phyloP scores from a whole-genome alignment of 1,284 basidiomycete species.

The Cystobasidium pallidum region DNA sequence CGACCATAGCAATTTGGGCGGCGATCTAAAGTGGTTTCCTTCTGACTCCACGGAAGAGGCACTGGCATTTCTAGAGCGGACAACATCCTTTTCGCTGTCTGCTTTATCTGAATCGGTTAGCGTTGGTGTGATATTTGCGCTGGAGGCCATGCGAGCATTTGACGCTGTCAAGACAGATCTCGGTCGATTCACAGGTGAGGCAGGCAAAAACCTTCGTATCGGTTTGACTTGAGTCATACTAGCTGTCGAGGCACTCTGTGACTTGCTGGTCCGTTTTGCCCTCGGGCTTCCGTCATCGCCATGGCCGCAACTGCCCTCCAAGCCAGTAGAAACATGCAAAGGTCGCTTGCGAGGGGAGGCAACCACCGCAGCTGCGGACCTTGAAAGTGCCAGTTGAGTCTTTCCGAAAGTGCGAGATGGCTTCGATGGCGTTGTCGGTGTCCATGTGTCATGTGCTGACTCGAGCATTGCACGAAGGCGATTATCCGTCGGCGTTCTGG shows the following conservation, averaged over 20 bases:
- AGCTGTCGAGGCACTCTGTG: constrained; percentile 1
- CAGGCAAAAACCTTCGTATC: background rate
- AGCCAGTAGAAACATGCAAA: background rate
- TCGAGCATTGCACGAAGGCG: constrained; percentile 40
- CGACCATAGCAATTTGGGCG: constrained; percentile 8
- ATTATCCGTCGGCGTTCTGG: constrained; percentile 19
- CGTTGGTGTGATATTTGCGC: background rate
- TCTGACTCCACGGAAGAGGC: background rate
- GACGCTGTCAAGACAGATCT: background rate
- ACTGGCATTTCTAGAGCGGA: background rate
- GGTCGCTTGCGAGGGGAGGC: constrained; percentile 34
- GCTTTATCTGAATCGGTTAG: background rate
- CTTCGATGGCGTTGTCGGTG: constrained; percentile 36
- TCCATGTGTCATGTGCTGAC: constrained; percentile 37
- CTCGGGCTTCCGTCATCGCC: constrained; percentile 7
- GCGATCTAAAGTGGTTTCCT: constrained; percentile 3
- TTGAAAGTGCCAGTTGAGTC: constrained; percentile 29
- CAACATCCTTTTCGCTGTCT: background rate
- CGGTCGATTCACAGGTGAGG: background rate
- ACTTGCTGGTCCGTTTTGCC: background rate
- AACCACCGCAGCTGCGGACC: constrained; percentile 25
- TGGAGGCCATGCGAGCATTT: background rate
- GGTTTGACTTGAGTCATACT: background rate
- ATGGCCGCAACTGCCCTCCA: background rate
- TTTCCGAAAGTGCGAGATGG: constrained; percentile 35